Evolutionary conservation across 805 yeast species (phyloP), one percentile per base, ranked within the genome.

Genomic region (Ogataea saltuana): DNA sequence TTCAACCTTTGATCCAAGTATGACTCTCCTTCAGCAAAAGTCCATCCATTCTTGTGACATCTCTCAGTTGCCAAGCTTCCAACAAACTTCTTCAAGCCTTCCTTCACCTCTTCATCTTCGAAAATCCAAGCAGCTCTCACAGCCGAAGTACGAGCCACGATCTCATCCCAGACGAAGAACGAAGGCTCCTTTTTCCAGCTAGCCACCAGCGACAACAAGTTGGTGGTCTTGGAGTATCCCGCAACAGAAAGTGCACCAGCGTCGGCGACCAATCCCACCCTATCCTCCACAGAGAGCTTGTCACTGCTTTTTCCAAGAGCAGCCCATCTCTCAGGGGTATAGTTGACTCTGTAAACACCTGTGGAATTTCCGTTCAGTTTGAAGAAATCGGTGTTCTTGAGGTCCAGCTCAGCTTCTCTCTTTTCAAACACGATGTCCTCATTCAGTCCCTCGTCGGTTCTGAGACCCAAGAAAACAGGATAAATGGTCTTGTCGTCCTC

Each of bases 11-110:
- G 66, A 4, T 61, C 67, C 38, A 61, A 64, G 58, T 60, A 59
- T 12, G 65, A 46, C 33, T 91, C 97, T 36, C 84, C 79, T 10
- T 96, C 95, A 49, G 87, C 78, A 56, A 83, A 91, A 12, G 85
- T 78, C 71, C 89, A 96, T n/a, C 93, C 86, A 20, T 84, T 74
- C 20, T 78, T 81, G 60, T 62, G 62, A 21, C 55, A 49, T 38
- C 53, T 60, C 6, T 45, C 55, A 17, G 52, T 19, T 17, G 60
- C 64, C 30, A 62, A 44, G 5, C 53, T 59, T 36, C 46, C 61
- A 42, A 55, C 56, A 41, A 75, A 71, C 3, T 54, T 47, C 10
- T 58, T 59, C 41, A 74, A 60, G 6, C 63, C 64, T 12, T 54
- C 39, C 13, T 57, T 56, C 13, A 66, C 51, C 15, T 55, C 52